These are phyloP conservation scores for Periconia digitata DNA, from an alignment of 2,329 filamentous ascomycete species.

Conservation along the genomic window DNA sequence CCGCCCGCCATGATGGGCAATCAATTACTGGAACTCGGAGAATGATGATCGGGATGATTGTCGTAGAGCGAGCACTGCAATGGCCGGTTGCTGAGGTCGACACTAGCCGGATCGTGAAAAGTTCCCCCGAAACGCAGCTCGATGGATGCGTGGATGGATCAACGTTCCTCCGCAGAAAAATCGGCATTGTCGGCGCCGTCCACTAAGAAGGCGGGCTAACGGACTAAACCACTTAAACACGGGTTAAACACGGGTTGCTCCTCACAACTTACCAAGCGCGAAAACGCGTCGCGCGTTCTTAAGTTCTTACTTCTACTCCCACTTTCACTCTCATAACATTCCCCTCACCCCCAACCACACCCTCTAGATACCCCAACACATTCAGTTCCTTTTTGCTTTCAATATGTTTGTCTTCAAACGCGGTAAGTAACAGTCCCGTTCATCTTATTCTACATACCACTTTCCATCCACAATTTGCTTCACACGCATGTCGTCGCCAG, in stretches of 20 bases:
- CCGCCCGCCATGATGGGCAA: slow-evolving; percentile 74
- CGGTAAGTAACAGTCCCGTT: slow-evolving; percentile 33
- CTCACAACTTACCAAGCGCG: slow-evolving; percentile 7
- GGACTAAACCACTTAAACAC: background rate
- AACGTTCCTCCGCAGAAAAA: slow-evolving; percentile 4
- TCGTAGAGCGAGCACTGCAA: slow-evolving; percentile 6
- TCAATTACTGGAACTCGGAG: slow-evolving; percentile 4
- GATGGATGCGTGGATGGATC: background rate
- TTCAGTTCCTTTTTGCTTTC: slow-evolving; percentile 23
- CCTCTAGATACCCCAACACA: slow-evolving; percentile 30
- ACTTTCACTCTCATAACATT: slow-evolving; percentile 17
- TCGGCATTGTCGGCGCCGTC: background rate
- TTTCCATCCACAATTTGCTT: slow-evolving; percentile 1
- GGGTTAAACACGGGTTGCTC: background rate
- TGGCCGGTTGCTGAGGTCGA: slow-evolving; percentile 6
- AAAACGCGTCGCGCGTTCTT: slow-evolving; percentile 30
- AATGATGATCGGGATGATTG: slow-evolving; percentile 4
- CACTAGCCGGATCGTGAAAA: slow-evolving; percentile 19
- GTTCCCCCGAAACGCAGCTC: slow-evolving; percentile 23
- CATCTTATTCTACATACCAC: slow-evolving; percentile 6
- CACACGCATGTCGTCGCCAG: slow-evolving; percentile 21
- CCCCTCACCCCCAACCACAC: slow-evolving; percentile 15
- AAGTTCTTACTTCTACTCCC: slow-evolving; percentile 25
- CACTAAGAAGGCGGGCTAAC: too few relatives aligned
- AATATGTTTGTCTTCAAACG: slow-evolving; percentile 48